Percentiles rank a stretch among this genome's conserved stretches.
These are phyloP conservation scores for Phoma sp. DNA, from an alignment of 2,329 filamentous ascomycete species.

Conservation along the genomic window DNA sequence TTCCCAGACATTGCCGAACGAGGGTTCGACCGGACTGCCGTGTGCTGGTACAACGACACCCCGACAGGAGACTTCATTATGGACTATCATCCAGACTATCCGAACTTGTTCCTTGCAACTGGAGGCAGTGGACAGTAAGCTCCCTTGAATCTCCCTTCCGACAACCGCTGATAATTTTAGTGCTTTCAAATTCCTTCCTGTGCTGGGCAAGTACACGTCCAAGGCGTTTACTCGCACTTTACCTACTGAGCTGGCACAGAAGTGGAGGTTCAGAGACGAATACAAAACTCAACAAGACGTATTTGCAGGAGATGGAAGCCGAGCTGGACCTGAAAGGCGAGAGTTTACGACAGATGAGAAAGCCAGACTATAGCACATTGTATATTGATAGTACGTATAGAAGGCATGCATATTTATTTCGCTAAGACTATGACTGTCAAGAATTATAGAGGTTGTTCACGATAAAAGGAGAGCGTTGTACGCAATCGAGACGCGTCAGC, in stretches of 20 bases:
- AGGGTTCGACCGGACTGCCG: neutral
- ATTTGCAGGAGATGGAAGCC: constrained; percentile 1
- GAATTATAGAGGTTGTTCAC: no score
- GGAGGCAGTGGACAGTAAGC: neutral
- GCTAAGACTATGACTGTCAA: no score
- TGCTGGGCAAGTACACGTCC: constrained; percentile 21
- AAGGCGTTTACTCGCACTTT: no score
- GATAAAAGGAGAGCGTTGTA: no score
- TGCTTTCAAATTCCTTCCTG: constrained; percentile 33
- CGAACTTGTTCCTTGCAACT: neutral
- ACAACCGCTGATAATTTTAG: constrained; percentile 8
- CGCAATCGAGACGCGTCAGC: no score
- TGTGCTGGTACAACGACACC: neutral
- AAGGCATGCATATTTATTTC: no score
- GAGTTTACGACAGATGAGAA: neutral
- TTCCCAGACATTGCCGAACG: neutral
- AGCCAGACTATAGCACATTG: neutral
- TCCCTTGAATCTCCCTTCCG: neutral
- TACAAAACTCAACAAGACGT: neutral
- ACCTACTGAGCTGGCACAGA: neutral
- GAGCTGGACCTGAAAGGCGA: neutral
- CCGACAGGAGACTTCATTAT: neutral
- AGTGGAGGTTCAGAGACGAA: neutral
- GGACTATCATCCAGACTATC: neutral
- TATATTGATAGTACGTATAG: no score